Percentiles rank a stretch among this genome's conserved stretches.
Conservation (phyloP, 257 asterid genomes). For the Jacaranda copaia region DNA sequence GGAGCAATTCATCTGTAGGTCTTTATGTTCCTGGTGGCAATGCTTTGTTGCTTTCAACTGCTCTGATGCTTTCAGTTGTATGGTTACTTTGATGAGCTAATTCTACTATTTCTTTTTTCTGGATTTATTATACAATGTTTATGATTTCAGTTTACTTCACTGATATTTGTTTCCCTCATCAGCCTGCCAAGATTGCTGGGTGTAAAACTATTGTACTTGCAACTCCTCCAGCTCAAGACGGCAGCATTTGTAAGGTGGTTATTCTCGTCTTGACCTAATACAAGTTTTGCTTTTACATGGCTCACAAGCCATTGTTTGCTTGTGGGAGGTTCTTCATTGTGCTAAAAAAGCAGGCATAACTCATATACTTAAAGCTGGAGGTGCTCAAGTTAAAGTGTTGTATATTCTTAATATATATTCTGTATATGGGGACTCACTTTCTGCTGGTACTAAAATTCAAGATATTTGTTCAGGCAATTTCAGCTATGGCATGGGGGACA, state of each 20-base stretch:
- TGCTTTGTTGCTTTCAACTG: conserved; percentile 98
- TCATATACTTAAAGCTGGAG: conserved; percentile 98
- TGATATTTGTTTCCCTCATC: conserved; percentile 43
- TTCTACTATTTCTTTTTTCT: conserved; percentile 12
- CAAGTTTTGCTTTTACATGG: conserved; percentile 29
- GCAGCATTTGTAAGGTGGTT: conserved; percentile 89
- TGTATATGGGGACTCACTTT: conserved; percentile 21
- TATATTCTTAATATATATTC: not conserved
- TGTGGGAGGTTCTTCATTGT: conserved; percentile 92
- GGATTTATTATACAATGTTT: conserved; percentile 25
- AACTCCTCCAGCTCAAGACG: conserved; percentile 92
- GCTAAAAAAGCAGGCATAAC: conserved; percentile 99
- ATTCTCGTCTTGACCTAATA: conserved; percentile 29
- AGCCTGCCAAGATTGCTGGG: conserved; percentile 99
- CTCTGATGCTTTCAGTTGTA: conserved; percentile 98
- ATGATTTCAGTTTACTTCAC: conserved; percentile 14
- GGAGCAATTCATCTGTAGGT: conserved; percentile 90
- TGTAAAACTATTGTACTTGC: conserved; percentile 97
- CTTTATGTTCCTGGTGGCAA: conserved; percentile 99
- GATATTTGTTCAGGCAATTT: conserved; percentile 70
- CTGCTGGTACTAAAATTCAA: conserved; percentile 24
- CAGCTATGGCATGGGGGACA: conserved; percentile 99
- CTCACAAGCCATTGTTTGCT: conserved; percentile 34
- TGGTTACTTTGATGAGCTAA: conserved; percentile 46
- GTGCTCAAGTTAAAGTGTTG: conserved; percentile 80